Evolutionary conservation across 1,284 basidiomycete genomes (phyloP), one percentile per base, ranked within the genome.

Genomic region (Peniophora sp.): DNA sequence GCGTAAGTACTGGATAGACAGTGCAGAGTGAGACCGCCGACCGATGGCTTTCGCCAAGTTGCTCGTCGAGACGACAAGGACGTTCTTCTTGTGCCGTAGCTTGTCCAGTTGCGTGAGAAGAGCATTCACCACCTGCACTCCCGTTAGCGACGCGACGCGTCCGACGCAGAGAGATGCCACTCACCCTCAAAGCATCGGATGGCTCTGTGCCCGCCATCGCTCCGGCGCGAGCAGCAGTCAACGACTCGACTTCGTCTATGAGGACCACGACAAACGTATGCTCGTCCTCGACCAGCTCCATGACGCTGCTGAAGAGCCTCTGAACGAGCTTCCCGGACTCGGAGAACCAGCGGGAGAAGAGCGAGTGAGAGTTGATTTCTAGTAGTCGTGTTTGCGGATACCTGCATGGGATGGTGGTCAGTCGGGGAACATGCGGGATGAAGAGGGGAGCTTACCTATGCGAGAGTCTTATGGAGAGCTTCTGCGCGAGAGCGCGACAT

Each of bases 261-360:
- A 99, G 77, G 15, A 99, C 91, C 1, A 97, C 85, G 0, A 99
- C 85, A 61, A 99, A 98, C 6, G 84, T 83, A 48, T 87, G 82
- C 53, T 93, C 88, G 59, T 98, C 94, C 49, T 95, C 92, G 0
- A 82, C 79, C 69, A 98, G 79, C 58, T 95, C 92, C 47, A 79
- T 88, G 46, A 99, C 92, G 52, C 81, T 88, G 47, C 79, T 82
- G 63, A 99, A 99, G 15, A 99, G 74, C 51, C 88, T 81, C 62
- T 99, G 95, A 0, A 99, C 97, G 14, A 99, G 83, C 68, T 99
- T 99, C 24, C 97, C 97, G 0, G 92, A 96, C 64, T 99, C 97
- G 1, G 93, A 97, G 69, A 99, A 99, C 94, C 94, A 97, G 57
- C 92, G 88, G 6, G 91, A 94, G 65, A 97, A 97, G 5, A 97